These are phyloP conservation scores for Zanthoxylum bungeanum DNA, from an alignment of 345 rosid species.

Conservation along the genomic window DNA sequence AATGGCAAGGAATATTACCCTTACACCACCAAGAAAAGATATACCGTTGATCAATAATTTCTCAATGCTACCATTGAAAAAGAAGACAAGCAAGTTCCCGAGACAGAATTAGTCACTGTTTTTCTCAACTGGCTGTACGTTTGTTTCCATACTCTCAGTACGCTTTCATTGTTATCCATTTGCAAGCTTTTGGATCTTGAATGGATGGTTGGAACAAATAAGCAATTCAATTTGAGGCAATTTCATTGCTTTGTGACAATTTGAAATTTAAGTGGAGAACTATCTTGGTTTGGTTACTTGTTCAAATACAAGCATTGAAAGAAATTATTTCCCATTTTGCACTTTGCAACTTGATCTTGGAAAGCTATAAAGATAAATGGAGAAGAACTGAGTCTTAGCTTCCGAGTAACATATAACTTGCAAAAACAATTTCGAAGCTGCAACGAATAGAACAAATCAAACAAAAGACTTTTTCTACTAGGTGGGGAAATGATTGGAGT, in stretches of 20 bases:
- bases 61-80: slow-evolving; percentile 5
- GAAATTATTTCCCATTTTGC: neutral
- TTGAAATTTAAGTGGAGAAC: neutral
- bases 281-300: neutral
- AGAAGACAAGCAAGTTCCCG: slow-evolving; percentile 9
- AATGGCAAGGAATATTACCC: slow-evolving; percentile 90
- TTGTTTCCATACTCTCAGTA: slow-evolving; percentile 31
- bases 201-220: slow-evolving; percentile 24
- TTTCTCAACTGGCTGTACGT: slow-evolving; percentile 15
- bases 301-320: neutral
- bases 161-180: slow-evolving; percentile 13
- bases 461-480: too few species aligned
- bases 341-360: neutral
- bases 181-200: slow-evolving; percentile 9
- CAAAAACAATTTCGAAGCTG: neutral
- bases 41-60: slow-evolving; percentile 48
- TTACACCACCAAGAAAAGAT: slow-evolving; percentile 82
- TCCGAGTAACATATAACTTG: neutral
- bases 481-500: too few species aligned
- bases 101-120: slow-evolving; percentile 5
- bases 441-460: neutral
- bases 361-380: neutral
- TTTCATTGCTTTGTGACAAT: neutral
- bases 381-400: neutral
- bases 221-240: neutral